Evolutionary conservation across 495 filamentous ascomycete genomes (phyloP), one percentile per base, ranked within the genome.

Genomic region (Penicillium canariense): DNA sequence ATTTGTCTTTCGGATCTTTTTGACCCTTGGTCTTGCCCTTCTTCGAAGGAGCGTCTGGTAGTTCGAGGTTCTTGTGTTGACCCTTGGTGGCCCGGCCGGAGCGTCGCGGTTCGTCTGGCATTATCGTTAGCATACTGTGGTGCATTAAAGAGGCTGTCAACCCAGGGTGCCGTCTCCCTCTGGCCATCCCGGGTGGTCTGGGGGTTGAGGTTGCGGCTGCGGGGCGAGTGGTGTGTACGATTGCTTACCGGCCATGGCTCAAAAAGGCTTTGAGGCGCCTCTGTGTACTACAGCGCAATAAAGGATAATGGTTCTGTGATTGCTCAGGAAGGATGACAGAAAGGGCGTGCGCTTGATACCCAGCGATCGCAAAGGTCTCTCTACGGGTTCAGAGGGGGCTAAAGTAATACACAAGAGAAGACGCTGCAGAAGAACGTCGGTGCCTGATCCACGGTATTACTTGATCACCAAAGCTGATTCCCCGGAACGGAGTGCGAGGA

Each of bases 81-180:
- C 94, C 94, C 67, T 97, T 97, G 40, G 93, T 98, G 58, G 92
- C 89, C 58, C 94, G 87, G 45, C 91, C 91, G 14, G 94, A 97
- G 66, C 95, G 87, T 72, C 94, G 86, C 52, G 91, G 87, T 80
- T 96, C 92, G 48, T 89, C 88, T 88, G 75, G 32, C 40, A 27
- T 61, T 23, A 30, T 34, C 11, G 66, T 78, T 71, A 78, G 76
- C 68, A 50, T 52, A 26, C 40, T 56, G 42, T 62, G 52, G 42
- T 55, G 12, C 40, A 4, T 14, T 32, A 17, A 44, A 36, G 36
- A 30, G 20, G 18, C 18, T 36, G 25, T 39, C 18, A 12, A 25
- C 32, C 39, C 15, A 30, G 17, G 25, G 15, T 18, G 23, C 10
- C 17, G 25, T 31, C 45, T 48, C 48, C 45, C 36, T 60, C 40